Evolutionary conservation across 2,329 filamentous ascomycete genomes (phyloP).

Genomic region (Cordyceps cicadae): DNA sequence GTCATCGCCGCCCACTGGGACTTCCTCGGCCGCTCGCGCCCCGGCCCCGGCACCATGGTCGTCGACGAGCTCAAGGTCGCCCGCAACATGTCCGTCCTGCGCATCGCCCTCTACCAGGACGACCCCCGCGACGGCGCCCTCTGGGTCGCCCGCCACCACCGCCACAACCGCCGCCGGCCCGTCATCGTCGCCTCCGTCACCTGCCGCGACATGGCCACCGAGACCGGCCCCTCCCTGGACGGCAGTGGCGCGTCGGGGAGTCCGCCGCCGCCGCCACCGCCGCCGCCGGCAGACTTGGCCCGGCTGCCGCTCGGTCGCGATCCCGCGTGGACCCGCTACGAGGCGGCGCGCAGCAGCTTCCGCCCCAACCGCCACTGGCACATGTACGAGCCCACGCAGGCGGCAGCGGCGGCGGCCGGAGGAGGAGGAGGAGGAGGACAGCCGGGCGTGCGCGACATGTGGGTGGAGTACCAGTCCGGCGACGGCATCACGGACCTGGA

Average conservation of each 20-base stretch:
- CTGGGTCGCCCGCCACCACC: conserved; percentile 23
- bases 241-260: conserved; percentile 19
- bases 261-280: too few relatives aligned
- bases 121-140: conserved; percentile 24
- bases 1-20: conserved; percentile 33
- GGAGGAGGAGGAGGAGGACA: too few relatives aligned
- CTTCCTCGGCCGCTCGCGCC: conserved; percentile 30
- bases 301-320: conserved; percentile 20
- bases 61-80: conserved; percentile 36
- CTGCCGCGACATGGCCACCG: conserved; percentile 24
- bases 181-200: conserved; percentile 32
- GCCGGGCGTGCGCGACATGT: conserved; percentile 18
- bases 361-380: conserved; percentile 20
- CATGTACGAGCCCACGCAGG: conserved; percentile 23
- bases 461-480: not conserved
- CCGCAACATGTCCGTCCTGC: conserved; percentile 32
- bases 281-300: conserved; percentile 20
- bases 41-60: conserved; percentile 29
- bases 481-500: not conserved
- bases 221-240: conserved; percentile 24
- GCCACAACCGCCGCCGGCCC: conserved; percentile 22
- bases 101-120: conserved; percentile 34
- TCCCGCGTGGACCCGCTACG: conserved; percentile 20
- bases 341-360: not conserved
- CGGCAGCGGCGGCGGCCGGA: too few relatives aligned